A percentile compares a stretch with the other conserved stretches of the same genome.
phyloP scores from a whole-genome alignment of 345 rosid genomes.

The Populus davidiana region DNA sequence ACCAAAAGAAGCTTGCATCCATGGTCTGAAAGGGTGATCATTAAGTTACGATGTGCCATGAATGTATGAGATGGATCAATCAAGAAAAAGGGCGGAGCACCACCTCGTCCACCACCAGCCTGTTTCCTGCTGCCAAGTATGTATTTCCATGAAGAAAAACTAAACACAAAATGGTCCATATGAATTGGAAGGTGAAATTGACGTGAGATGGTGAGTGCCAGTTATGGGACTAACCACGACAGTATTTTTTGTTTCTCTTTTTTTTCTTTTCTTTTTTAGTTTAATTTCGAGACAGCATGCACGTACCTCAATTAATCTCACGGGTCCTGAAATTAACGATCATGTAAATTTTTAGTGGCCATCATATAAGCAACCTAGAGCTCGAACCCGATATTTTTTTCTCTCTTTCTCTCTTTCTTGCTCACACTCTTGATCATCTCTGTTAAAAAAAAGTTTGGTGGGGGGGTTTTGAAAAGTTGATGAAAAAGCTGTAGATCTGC shows the following conservation, averaged over 20 bases:
- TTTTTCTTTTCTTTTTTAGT: too few relatives aligned
- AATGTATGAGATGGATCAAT: neutral
- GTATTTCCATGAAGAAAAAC: neutral
- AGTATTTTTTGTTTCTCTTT: neutral
- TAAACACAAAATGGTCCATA: neutral
- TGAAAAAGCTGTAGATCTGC: neutral
- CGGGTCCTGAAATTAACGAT: too few relatives aligned
- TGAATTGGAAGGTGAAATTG: neutral
- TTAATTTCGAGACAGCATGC: too few relatives aligned
- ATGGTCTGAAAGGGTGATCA: neutral
- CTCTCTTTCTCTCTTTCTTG: neutral
- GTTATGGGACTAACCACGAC: neutral
- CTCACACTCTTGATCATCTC: neutral
- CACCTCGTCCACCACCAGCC: neutral
- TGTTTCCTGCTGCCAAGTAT: neutral
- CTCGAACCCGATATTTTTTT: too few relatives aligned
- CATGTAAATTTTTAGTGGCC: too few relatives aligned
- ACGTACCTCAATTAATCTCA: too few relatives aligned
- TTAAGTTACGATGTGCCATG: neutral
- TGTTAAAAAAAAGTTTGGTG: neutral
- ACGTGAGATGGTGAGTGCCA: slow-evolving; percentile 1
- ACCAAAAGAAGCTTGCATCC: neutral
- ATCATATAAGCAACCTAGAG: too few relatives aligned
- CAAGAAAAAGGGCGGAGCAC: neutral
- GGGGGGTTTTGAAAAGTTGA: neutral